Evolutionary conservation across 2,329 filamentous ascomycete species (phyloP), one percentile per base, ranked within the genome.

Genomic region (Phoma sp.): DNA sequence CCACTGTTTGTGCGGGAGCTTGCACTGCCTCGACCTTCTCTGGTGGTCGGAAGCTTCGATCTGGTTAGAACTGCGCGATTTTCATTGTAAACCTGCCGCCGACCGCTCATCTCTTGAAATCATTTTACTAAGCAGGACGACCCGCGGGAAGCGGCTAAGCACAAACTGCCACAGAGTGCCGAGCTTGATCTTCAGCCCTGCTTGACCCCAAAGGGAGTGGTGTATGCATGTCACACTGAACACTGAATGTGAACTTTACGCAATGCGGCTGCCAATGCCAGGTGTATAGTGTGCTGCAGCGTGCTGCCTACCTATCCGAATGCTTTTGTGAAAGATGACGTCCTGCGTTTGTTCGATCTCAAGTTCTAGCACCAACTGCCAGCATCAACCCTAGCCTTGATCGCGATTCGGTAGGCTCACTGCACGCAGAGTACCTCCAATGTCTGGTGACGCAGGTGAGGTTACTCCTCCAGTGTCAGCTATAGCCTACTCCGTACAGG

Each of bases 41-140:
- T 51, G 47, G 47, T 56, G 42, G 53, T 56, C 43, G 53, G 47
- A 11, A 52, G 46, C 52, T 44, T 43, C 47, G 33, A 47, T 47
- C 43, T 41, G 51, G 52, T 55, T 55, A 55, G 52, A 18, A 42
- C 52, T 55, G 52, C 52, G 52, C 52, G 52, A 55, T 55, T 55
- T 55, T 55, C 52, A 55, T 55, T 42, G 45, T 48, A 47, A 41
- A 23, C 40, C 46, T 49, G 52, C 52, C 46, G 46, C 52, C 51
- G 40, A 54, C 45, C 51, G 45, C 45, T 54, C 51, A 54, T 54
- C 51, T 48, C 51, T 30, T 46, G 18, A 18, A 18, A 18, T 18
- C 18, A 18, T 18, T 18, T 18, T 18, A 18, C 18, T 18, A 18
- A 18, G 29, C 27, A 18, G 18, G 13, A 45, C 14, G 22, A 42